phyloP scores from a whole-genome alignment of 2,329 filamentous ascomycete species.

The Cercospora nicotianae region DNA sequence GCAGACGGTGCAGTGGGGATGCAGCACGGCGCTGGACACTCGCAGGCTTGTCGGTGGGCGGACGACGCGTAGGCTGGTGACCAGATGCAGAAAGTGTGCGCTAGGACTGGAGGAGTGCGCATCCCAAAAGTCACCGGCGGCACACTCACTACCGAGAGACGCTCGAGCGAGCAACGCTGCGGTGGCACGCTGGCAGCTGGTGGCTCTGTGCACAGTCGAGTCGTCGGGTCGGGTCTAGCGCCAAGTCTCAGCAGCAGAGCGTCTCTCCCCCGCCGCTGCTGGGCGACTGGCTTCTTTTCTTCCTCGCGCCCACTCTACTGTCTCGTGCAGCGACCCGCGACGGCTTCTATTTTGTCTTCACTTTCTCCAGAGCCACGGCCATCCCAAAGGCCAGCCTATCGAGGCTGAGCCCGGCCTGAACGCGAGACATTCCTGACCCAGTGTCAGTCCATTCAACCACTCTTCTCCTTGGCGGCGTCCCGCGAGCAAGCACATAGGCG shows the following conservation, averaged over 20 bases:
- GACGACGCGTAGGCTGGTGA: neutral
- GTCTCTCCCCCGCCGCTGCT: neutral
- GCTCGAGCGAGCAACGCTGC: neutral
- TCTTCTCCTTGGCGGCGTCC: constrained; percentile 5
- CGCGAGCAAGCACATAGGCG: constrained; percentile 9
- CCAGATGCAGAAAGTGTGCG: neutral
- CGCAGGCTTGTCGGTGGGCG: neutral
- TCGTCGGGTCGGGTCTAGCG: neutral
- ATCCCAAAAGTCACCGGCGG: neutral
- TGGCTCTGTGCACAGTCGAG: neutral
- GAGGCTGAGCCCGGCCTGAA: constrained; percentile 17
- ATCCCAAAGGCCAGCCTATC: constrained; percentile 14
- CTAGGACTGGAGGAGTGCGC: neutral
- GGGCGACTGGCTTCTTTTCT: neutral
- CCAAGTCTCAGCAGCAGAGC: neutral
- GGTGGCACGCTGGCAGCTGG: neutral
- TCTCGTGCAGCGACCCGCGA: constrained; percentile 9
- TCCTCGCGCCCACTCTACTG: neutral
- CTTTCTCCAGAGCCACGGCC: constrained; percentile 9
- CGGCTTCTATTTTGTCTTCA: constrained; percentile 11
- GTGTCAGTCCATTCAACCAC: constrained; percentile 2
- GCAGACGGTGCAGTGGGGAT: neutral
- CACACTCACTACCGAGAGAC: neutral
- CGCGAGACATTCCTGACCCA: constrained; percentile 13
- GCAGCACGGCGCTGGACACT: neutral